These are phyloP conservation scores for Pythium aquatile DNA, from an alignment of 352 stramenopile species.

Conservation along the genomic window DNA sequence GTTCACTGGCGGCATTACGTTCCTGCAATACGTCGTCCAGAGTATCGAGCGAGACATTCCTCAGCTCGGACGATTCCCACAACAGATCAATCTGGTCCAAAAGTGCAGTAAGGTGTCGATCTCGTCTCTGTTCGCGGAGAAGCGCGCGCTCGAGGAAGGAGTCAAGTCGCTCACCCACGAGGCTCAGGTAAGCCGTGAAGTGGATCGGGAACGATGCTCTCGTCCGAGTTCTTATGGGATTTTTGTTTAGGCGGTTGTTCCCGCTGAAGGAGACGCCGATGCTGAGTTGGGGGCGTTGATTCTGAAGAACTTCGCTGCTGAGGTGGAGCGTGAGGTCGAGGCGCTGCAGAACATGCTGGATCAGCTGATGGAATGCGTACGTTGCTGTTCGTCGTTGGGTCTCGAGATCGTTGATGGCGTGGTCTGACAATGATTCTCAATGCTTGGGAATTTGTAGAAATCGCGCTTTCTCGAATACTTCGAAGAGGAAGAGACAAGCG, in stretches of 20 bases:
- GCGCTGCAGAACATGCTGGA: constrained; percentile 49
- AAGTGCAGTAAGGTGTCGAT: constrained; percentile 79
- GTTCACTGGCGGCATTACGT: constrained; percentile 77
- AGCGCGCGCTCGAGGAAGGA: constrained; percentile 65
- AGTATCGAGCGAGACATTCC: constrained; percentile 81
- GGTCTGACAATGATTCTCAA: not conserved
- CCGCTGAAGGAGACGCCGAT: constrained; percentile 21
- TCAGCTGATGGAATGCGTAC: constrained; percentile 55
- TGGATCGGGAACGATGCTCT: not conserved
- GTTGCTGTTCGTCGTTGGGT: constrained; percentile 12
- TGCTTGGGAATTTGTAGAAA: constrained; percentile 41
- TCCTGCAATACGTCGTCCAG: constrained; percentile 86
- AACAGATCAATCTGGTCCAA: constrained; percentile 70
- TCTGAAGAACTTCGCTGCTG: constrained; percentile 54
- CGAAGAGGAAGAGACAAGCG: constrained; percentile 76
- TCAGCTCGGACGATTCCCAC: constrained; percentile 68
- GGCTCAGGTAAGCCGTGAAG: constrained; percentile 30
- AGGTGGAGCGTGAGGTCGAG: constrained; percentile 60
- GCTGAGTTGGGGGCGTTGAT: constrained; percentile 45
- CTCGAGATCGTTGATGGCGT: not conserved
- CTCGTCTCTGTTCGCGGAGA: constrained; percentile 58
- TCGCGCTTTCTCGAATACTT: constrained; percentile 78
- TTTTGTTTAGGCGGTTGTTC: constrained; percentile 22
- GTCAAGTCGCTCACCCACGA: constrained; percentile 54
- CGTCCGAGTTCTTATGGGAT: not conserved